Percentiles rank a stretch among this genome's conserved stretches.
Conservation (phyloP, 2,329 filamentous ascomycete species). For the Hymenoscyphus salicellus region DNA sequence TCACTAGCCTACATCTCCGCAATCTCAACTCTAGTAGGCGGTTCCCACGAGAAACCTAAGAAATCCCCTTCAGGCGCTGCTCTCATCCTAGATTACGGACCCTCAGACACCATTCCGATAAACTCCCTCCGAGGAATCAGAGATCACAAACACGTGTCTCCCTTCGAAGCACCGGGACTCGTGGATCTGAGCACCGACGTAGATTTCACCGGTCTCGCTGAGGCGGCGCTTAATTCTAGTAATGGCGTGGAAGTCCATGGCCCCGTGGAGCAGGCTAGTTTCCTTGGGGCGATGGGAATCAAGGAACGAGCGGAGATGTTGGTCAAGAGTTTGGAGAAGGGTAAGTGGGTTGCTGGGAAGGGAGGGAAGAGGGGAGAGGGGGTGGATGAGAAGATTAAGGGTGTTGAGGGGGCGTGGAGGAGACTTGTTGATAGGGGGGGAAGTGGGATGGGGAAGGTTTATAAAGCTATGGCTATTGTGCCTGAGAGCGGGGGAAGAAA, state of each 20-base stretch:
- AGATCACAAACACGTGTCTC: conserved; percentile 70
- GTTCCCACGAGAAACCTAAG: conserved; percentile 55
- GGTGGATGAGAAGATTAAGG: conserved; percentile 51
- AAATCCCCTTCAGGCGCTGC: conserved; percentile 72
- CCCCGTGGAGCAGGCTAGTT: conserved; percentile 79
- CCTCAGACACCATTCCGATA: conserved; percentile 71
- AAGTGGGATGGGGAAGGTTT: conserved; percentile 88
- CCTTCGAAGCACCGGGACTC: conserved; percentile 74
- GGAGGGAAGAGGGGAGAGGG: conserved; percentile 7
- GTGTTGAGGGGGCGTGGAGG: conserved; percentile 72
- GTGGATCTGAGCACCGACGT: conserved; percentile 92
- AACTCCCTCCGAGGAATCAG: conserved; percentile 91
- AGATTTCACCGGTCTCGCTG: conserved; percentile 83
- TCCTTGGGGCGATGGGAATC: conserved; percentile 79
- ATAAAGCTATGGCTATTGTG: conserved; percentile 88
- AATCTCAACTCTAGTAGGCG: conserved; percentile 82
- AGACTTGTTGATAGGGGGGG: conserved; percentile 79
- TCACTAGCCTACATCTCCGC: conserved; percentile 75
- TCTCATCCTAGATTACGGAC: conserved; percentile 94
- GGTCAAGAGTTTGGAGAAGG: conserved; percentile 43
- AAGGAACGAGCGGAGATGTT: conserved; percentile 70
- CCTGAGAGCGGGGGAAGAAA: conserved; percentile 75
- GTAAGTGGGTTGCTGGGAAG: background rate
- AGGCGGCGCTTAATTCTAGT: conserved; percentile 72
- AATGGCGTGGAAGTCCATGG: conserved; percentile 87